phyloP scores from a whole-genome alignment of 129 eudicot genomes.

The Tanacetum coccineum region DNA sequence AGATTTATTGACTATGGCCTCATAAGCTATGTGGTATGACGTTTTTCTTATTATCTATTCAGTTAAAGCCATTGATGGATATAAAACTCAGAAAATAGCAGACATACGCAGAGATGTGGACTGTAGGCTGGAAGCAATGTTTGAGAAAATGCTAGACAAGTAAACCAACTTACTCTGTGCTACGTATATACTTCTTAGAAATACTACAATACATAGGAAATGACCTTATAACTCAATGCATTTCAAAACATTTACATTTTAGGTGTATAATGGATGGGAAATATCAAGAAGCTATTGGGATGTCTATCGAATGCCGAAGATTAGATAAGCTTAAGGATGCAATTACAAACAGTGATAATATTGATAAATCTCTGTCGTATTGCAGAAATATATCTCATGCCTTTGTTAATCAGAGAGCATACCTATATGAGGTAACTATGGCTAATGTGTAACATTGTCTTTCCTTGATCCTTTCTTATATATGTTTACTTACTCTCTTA shows the following conservation, averaged over 20 bases:
- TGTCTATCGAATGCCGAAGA: conserved; percentile 87
- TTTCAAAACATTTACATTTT: too few relatives aligned
- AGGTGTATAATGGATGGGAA: conserved; percentile 86
- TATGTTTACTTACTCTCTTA: background rate
- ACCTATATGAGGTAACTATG: conserved; percentile 68
- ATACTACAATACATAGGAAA: too few relatives aligned
- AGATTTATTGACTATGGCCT: too few relatives aligned
- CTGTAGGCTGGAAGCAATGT: conserved; percentile 91
- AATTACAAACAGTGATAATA: conserved; percentile 68
- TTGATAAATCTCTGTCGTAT: conserved; percentile 66
- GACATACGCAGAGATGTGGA: conserved; percentile 48
- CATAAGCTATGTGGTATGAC: too few relatives aligned
- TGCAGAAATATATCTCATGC: conserved; percentile 82
- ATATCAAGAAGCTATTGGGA: conserved; percentile 94
- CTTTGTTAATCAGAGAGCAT: conserved; percentile 73
- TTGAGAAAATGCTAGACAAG: conserved; percentile 96
- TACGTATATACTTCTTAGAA: background rate
- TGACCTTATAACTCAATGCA: background rate
- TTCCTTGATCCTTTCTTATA: too few relatives aligned
- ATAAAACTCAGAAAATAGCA: conserved; percentile 62
- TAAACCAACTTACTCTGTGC: conserved; percentile 32
- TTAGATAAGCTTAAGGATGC: conserved; percentile 95
- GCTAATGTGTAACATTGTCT: background rate
- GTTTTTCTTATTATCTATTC: conserved; percentile 11
- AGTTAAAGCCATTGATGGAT: conserved; percentile 96